These are phyloP conservation scores for Collybia sp. DNA, from an alignment of 768 basidiomycete genomes.

Conservation along the genomic window DNA sequence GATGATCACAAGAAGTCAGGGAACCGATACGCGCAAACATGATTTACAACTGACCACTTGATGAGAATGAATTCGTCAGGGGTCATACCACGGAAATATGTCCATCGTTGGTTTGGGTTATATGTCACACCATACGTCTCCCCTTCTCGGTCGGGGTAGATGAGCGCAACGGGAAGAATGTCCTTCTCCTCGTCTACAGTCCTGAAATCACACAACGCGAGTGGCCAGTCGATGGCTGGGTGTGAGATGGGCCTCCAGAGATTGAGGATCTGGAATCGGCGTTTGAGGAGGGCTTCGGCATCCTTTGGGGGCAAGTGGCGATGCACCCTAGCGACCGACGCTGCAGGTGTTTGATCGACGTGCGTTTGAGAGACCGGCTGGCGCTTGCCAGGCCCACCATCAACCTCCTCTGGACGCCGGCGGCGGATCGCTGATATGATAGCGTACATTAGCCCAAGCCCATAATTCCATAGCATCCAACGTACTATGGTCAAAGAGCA, in stretches of 20 bases:
- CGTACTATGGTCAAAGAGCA: constrained; percentile 59
- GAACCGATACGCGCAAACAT: background rate
- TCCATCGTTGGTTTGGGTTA: constrained; percentile 46
- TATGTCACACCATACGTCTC: constrained; percentile 45
- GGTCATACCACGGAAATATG: constrained; percentile 40
- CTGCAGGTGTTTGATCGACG: constrained; percentile 46
- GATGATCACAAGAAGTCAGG: background rate
- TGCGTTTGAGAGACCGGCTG: constrained; percentile 44
- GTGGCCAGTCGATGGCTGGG: constrained; percentile 44
- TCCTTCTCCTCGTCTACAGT: constrained; percentile 37
- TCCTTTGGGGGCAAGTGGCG: constrained; percentile 45
- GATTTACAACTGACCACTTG: constrained; percentile 39
- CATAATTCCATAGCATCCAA: background rate
- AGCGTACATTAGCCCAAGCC: background rate
- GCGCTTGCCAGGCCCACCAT: constrained; percentile 30
- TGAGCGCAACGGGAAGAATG: constrained; percentile 36
- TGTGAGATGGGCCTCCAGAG: constrained; percentile 54
- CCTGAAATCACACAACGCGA: constrained; percentile 47
- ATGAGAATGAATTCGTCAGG: constrained; percentile 47
- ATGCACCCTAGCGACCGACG: constrained; percentile 41
- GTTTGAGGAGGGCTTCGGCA: constrained; percentile 34
- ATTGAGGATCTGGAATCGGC: constrained; percentile 56
- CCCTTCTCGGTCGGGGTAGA: constrained; percentile 46
- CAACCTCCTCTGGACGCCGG: constrained; percentile 29
- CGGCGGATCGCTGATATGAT: constrained; percentile 38